Evolutionary conservation across 108 stramenopile genomes (phyloP).

Genomic region (Pseudonitzschia pungens): DNA sequence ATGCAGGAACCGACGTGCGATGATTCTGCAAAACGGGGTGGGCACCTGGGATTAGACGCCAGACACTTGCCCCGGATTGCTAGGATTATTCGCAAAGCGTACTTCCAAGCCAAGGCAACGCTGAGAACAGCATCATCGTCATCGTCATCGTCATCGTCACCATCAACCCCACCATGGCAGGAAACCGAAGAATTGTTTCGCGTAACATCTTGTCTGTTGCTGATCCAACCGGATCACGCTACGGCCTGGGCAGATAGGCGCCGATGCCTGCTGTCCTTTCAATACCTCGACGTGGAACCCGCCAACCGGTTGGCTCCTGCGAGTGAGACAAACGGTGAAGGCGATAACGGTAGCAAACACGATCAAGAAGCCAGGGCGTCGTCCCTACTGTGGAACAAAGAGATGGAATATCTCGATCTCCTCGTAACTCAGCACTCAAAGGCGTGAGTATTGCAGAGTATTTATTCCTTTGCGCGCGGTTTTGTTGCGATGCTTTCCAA

Average conservation of each 20-base stretch:
- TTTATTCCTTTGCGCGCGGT: neutral
- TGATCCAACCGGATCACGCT: conserved; percentile 56
- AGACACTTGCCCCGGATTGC: conserved; percentile 42
- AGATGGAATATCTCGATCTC: conserved; percentile 44
- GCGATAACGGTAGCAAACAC: neutral
- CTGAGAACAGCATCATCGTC: neutral
- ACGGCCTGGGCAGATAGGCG: conserved; percentile 58
- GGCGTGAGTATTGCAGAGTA: conserved; percentile 34
- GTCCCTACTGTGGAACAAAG: conserved; percentile 14
- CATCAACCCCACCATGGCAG: neutral
- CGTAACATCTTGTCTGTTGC: conserved; percentile 34
- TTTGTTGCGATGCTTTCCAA: neutral
- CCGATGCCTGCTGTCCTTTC: conserved; percentile 12
- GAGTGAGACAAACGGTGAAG: neutral
- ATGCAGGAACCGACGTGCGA: conserved; percentile 13
- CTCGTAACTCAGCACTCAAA: conserved; percentile 58
- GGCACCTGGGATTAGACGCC: conserved; percentile 48
- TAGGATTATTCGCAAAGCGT: conserved; percentile 37
- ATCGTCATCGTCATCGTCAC: neutral
- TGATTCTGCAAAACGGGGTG: neutral
- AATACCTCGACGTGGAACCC: neutral
- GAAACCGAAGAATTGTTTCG: conserved; percentile 7
- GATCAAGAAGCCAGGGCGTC: neutral
- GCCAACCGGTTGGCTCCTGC: neutral
- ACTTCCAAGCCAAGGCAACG: conserved; percentile 16